Base-by-base conservation (phyloP, 2,329 filamentous ascomycete species). In the Aspergillus cejpii region DNA sequence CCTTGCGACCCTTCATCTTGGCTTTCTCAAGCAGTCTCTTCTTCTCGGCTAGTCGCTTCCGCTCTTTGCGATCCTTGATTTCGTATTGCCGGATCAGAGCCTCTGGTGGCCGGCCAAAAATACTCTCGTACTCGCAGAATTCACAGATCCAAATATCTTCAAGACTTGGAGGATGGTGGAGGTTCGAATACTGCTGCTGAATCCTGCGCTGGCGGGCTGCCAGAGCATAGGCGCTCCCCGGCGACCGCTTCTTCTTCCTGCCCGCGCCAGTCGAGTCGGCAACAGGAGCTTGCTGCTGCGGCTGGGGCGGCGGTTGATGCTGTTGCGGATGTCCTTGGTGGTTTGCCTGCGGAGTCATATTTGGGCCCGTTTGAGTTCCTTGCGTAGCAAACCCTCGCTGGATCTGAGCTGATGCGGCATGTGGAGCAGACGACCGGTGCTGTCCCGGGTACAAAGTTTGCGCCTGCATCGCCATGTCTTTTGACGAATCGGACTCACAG, bases 111-210 rank as follows among this genome's bases (percentile, higher is more conserved):
- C 77, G 77, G n/a, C 91, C 91, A 63, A 95, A 97, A 39, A 98
- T 96, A 41, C 81, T 81, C 68, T 97, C 91, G 62, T 96, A 98
- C 66, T 98, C 92, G 72, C 92, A 98, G 64, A 97, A 97, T 60
- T 96, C 87, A 69, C 92, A 98, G 37, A 97, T 89, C 87, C 90
- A 97, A 40, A 89, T 78, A 49, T 95, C 87, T 53, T 87, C 84
- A 1, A 72, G 64, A 14, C 69, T 72, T 0, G 85, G 85, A 1
- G 86, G 84, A 58, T 86, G 83, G 57, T 85, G 81, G 50, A 80
- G 80, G 64, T 92, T 94, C 45, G 80, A 77, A 52, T 85, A 84
- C 57, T 86, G 79, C 49, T 92, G 86, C 59, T 87, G 78, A 37
- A 86, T 78, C 47, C 84, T 84, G 5, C 92, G 84, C 53, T 88